phyloP scores from a whole-genome alignment of 2,329 filamentous ascomycete species.

The Claviceps sp. region DNA sequence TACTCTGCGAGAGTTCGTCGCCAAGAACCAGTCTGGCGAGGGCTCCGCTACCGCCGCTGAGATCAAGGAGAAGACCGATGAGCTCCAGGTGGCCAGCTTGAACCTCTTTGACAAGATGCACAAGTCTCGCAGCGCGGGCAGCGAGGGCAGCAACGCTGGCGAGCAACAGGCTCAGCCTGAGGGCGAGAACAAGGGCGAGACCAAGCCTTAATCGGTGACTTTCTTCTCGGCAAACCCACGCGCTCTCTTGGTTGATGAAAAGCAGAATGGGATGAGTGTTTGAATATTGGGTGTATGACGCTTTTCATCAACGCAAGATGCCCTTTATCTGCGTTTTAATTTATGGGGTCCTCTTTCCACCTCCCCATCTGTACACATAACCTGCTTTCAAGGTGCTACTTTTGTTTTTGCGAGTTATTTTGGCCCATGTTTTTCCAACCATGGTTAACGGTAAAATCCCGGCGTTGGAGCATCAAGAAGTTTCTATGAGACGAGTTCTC shows the following conservation, averaged over 20 bases:
- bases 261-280: slow-evolving; percentile 10
- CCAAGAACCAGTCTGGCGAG: slow-evolving; percentile 91
- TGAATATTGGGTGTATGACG: slow-evolving; percentile 18
- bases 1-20: slow-evolving; percentile 73
- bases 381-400: slow-evolving; percentile 22
- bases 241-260: not conserved
- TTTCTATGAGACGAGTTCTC: slow-evolving; percentile 25
- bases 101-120: slow-evolving; percentile 99
- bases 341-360: slow-evolving; percentile 16
- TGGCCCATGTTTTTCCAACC: slow-evolving; percentile 32
- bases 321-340: slow-evolving; percentile 17
- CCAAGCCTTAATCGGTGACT: slow-evolving; percentile 44
- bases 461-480: slow-evolving; percentile 41
- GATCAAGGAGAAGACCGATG: slow-evolving; percentile 97
- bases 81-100: slow-evolving; percentile 89
- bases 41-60: slow-evolving; percentile 72
- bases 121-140: slow-evolving; percentile 64
- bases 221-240: not conserved
- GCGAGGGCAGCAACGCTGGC: slow-evolving; percentile 31
- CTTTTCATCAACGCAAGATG: slow-evolving; percentile 4
- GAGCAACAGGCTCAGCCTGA: slow-evolving; percentile 39
- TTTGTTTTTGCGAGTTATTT: slow-evolving; percentile 21
- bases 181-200: slow-evolving; percentile 66
- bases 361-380: slow-evolving; percentile 34
- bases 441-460: slow-evolving; percentile 28